Percentiles rank a stretch among this genome's conserved stretches.
Evolutionary conservation across 2,329 filamentous ascomycete genomes (phyloP).

Genomic region (Sporothrix sp.): DNA sequence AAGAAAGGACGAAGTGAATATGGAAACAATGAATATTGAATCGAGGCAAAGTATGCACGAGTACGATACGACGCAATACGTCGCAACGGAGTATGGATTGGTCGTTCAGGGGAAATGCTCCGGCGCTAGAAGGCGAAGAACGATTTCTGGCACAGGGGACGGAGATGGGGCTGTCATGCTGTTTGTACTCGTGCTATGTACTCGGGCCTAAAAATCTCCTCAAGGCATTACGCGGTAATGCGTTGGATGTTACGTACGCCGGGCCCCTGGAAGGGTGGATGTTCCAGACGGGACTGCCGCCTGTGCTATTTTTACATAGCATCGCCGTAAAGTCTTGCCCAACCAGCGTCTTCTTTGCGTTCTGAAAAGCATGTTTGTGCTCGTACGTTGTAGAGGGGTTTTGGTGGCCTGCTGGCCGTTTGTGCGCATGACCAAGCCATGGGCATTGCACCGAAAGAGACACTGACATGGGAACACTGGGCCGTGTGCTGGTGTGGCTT

Average conservation of each 20-base stretch:
- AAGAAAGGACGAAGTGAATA: not conserved
- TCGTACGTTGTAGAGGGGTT: too few relatives aligned
- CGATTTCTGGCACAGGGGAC: not conserved
- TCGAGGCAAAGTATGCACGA: not conserved
- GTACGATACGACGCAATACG: not conserved
- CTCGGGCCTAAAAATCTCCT: not conserved
- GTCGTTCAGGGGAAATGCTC: not conserved
- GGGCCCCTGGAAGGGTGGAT: not conserved
- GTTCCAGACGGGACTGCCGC: too few relatives aligned
- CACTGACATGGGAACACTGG: too few relatives aligned
- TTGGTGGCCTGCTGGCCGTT: too few relatives aligned
- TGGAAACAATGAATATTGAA: not conserved
- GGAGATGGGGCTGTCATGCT: not conserved
- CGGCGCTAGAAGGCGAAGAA: conserved; percentile 2
- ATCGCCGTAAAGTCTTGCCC: too few relatives aligned
- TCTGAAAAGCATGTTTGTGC: too few relatives aligned
- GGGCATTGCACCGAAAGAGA: too few relatives aligned
- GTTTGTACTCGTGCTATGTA: not conserved
- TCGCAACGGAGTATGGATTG: too few relatives aligned
- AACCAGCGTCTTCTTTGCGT: too few relatives aligned
- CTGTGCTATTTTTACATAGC: too few relatives aligned
- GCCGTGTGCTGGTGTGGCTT: too few relatives aligned
- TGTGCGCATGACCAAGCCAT: too few relatives aligned
- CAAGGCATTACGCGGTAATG: conserved; percentile 1
- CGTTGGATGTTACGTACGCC: conserved; percentile 3